Evolutionary conservation across 768 basidiomycete genomes (phyloP).

Genomic region (Hypholoma sublateritium): DNA sequence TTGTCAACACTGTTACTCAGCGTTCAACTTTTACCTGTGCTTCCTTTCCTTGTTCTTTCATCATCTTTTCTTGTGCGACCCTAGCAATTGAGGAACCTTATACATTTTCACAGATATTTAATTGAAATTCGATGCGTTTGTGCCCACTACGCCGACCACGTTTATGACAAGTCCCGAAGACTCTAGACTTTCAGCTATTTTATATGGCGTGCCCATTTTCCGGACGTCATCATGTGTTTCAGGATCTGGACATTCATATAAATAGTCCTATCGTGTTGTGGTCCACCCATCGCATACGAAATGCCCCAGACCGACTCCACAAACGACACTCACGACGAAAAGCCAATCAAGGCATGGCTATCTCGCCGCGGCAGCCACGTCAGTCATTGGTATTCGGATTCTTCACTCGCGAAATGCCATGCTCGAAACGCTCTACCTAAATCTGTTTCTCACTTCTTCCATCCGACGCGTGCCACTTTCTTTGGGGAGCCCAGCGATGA

Average conservation of each 20-base stretch:
- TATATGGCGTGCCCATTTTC: neutral
- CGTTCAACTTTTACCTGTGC: neutral
- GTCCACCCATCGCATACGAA: neutral
- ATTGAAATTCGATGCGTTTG: too few species aligned
- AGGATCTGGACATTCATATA: neutral
- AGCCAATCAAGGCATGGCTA: neutral
- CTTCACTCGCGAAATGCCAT: conserved; percentile 18
- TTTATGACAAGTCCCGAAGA: too few species aligned
- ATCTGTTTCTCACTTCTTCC: conserved; percentile 25
- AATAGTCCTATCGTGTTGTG: too few species aligned
- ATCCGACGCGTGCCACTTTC: conserved; percentile 37
- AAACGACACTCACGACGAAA: neutral
- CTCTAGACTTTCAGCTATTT: neutral
- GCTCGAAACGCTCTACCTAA: conserved; percentile 27
- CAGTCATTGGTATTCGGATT: neutral
- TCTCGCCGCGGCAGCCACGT: neutral
- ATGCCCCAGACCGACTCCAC: neutral
- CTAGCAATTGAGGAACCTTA: too few species aligned
- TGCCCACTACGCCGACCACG: too few species aligned
- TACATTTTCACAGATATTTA: too few species aligned
- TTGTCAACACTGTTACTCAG: neutral
- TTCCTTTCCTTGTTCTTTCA: too few species aligned
- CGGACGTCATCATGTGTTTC: neutral
- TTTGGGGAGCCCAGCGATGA: conserved; percentile 1
- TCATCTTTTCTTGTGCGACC: too few species aligned